These are phyloP conservation scores for Monosporascus sp. DNA, from an alignment of 2,329 filamentous ascomycete genomes.

Conservation along the genomic window DNA sequence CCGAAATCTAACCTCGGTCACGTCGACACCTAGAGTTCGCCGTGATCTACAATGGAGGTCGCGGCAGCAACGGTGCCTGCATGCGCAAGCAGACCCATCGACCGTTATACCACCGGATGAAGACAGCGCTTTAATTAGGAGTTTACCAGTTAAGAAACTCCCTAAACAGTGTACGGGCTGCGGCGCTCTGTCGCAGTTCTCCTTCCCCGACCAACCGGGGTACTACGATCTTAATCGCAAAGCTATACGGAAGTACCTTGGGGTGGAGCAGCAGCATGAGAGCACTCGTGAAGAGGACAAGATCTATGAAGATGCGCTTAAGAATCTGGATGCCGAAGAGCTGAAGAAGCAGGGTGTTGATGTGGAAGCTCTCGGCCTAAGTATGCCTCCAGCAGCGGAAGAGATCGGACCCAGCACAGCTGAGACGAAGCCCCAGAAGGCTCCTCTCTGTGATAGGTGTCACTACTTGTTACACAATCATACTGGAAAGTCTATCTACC, in stretches of 20 bases:
- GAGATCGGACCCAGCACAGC: slow-evolving; percentile 4
- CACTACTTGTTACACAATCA: slow-evolving; percentile 76
- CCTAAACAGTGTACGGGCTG: slow-evolving; percentile 59
- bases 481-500: slow-evolving; percentile 63
- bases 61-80: slow-evolving; percentile 21
- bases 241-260: slow-evolving; percentile 44
- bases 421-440: slow-evolving; percentile 21
- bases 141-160: slow-evolving; percentile 27
- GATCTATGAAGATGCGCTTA: slow-evolving; percentile 41
- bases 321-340: slow-evolving; percentile 33
- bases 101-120: slow-evolving; percentile 1
- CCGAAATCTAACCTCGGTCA: slow-evolving; percentile 17
- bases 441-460: slow-evolving; percentile 79
- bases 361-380: slow-evolving; percentile 30
- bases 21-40: slow-evolving; percentile 3
- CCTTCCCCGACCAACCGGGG: slow-evolving; percentile 44
- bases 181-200: slow-evolving; percentile 57
- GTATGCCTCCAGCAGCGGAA: slow-evolving; percentile 15
- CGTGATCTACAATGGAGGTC: slow-evolving; percentile 16
- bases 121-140: neutral
- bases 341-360: slow-evolving; percentile 43
- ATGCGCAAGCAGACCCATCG: slow-evolving; percentile 16
- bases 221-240: slow-evolving; percentile 50
- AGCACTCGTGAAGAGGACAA: slow-evolving; percentile 34
- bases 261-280: slow-evolving; percentile 20